Percentiles rank a stretch among this genome's conserved stretches.
phyloP scores from a whole-genome alignment of 768 basidiomycete genomes.

The Hygrocybe punicea region DNA sequence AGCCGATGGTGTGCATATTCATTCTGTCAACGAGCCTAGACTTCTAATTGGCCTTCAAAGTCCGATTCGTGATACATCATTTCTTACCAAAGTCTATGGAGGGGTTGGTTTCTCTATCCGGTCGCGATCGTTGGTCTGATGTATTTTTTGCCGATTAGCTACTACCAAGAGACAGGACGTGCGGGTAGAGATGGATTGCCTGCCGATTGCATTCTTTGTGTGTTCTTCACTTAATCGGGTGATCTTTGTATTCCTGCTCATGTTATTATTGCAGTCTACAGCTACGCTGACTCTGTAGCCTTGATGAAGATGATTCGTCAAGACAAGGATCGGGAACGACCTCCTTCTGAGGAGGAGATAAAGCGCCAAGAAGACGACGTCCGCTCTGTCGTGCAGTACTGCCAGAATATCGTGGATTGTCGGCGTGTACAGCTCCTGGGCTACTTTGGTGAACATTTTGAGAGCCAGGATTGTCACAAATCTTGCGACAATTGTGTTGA shows the following conservation, averaged over 20 bases:
- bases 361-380: slow-evolving; percentile 64
- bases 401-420: slow-evolving; percentile 77
- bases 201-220: slow-evolving; percentile 86
- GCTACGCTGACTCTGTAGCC: slow-evolving; percentile 52
- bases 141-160: slow-evolving; percentile 40
- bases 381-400: slow-evolving; percentile 72
- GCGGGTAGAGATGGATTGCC: slow-evolving; percentile 87
- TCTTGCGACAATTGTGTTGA: slow-evolving; percentile 83
- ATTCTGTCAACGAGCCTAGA: background rate
- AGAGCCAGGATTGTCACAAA: slow-evolving; percentile 56
- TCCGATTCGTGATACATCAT: slow-evolving; percentile 90
- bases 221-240: slow-evolving; percentile 23
- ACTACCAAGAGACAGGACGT: slow-evolving; percentile 95
- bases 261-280: slow-evolving; percentile 53
- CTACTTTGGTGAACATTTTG: slow-evolving; percentile 86
- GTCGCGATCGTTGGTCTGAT: background rate
- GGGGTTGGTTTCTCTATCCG: slow-evolving; percentile 47
- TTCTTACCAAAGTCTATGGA: slow-evolving; percentile 80
- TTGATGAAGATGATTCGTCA: slow-evolving; percentile 62
- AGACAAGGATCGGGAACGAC: slow-evolving; percentile 41
- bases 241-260: slow-evolving; percentile 3
- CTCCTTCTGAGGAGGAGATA: slow-evolving; percentile 49
- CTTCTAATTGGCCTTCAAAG: slow-evolving; percentile 36
- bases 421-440: slow-evolving; percentile 81
- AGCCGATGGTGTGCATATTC: slow-evolving; percentile 52